Evolutionary conservation across 2,329 filamentous ascomycete genomes (phyloP), one percentile per base, ranked within the genome.

Genomic region (Byssothecium circinans): DNA sequence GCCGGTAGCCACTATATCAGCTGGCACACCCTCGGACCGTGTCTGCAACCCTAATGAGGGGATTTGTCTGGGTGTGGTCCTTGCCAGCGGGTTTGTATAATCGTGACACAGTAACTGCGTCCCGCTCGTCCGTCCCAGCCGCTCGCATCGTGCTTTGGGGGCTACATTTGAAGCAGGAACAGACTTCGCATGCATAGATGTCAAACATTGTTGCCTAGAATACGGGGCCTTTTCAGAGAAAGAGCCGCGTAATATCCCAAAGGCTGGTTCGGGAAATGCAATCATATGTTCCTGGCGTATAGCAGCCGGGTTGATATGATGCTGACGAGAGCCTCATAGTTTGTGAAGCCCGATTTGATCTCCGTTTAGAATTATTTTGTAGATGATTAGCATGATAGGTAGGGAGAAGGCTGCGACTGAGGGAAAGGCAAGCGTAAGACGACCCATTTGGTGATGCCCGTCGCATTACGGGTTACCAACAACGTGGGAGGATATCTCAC

Each of bases 151-250:
- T 43, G 42, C 18, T 14, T 27, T 45, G 45, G 45, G 45, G 41
- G 45, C 45, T 20, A 33, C 35, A 35, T 36, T 32, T 25, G 17
- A 50, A 54, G 44, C 49, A 51, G 49, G 53, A 50, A 52, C 55
- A 50, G 38, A 37, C 25, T 49, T 55, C 46, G 49, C 49, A 52
- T 52, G 49, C 53, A 49, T 43, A 37, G 14, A 4, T 38, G 32
- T 43, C 42, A 48, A 37, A 47, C 41, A 35, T 48, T 56, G 54
- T 41, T 59, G 56, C 56, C 56, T 59, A 42, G 49, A 37, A 22
- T 12, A 20, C 41, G 47, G 49, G 42, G 14, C 35, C 19, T 23
- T 32, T 39, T 22, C 30, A 44, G 38, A 43, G 45, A n/a, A 20
- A n/a, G 15, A 49, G 53, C 53, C 49, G 50, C 42, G 30, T 50